Conservation (phyloP, 495 filamentous ascomycete species). For the Hypoxylon lenormandii region DNA sequence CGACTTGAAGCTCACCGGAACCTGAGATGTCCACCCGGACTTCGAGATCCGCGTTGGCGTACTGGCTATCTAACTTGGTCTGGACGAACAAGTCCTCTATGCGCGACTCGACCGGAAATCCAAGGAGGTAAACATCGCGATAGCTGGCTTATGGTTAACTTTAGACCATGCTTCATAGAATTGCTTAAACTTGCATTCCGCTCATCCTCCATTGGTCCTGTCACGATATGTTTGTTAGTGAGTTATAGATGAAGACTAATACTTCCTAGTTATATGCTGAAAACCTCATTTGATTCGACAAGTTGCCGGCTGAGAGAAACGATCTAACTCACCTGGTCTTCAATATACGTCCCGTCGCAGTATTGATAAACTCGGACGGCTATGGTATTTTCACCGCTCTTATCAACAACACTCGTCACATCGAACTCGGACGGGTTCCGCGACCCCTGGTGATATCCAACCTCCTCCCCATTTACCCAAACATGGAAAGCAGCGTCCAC, state of each 20-base stretch:
- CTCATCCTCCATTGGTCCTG: constrained; percentile 59
- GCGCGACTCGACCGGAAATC: constrained; percentile 62
- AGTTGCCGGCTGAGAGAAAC: neutral
- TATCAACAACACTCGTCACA: constrained; percentile 60
- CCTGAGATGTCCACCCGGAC: constrained; percentile 58
- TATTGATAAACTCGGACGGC: constrained; percentile 72
- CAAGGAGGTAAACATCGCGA: constrained; percentile 72
- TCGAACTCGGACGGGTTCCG: constrained; percentile 74
- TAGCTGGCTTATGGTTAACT: constrained; percentile 53
- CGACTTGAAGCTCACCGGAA: constrained; percentile 47
- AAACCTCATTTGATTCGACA: too few species aligned
- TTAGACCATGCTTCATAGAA: neutral
- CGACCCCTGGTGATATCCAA: constrained; percentile 74
- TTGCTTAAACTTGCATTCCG: constrained; percentile 28
- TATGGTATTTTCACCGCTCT: constrained; percentile 62
- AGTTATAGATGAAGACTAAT: neutral
- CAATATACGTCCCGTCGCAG: constrained; percentile 73
- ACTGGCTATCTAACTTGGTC: constrained; percentile 67
- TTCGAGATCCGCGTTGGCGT: constrained; percentile 65
- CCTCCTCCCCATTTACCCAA: constrained; percentile 68
- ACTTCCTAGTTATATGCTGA: too few species aligned
- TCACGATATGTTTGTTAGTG: neutral
- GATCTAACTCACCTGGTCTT: constrained; percentile 65
- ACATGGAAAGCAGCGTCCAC: constrained; percentile 75
- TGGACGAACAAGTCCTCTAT: constrained; percentile 71